Percentiles rank a stretch among this genome's conserved stretches.
Evolutionary conservation across 148 eudicot genomes (phyloP).

Genomic region (Rhododendron kiyosumense): DNA sequence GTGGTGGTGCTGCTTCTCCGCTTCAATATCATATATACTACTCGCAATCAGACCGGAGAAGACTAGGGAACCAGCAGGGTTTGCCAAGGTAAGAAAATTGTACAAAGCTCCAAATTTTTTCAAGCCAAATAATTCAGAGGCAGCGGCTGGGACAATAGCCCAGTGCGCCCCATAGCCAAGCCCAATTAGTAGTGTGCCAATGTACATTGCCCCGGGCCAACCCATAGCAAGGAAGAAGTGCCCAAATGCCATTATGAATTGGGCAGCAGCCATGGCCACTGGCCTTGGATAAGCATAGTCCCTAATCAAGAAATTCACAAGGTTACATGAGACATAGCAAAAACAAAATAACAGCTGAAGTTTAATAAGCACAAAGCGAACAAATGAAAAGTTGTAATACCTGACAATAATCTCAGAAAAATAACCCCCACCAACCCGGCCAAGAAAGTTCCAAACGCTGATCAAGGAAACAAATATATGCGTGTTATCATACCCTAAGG

Average conservation of each 20-base stretch:
- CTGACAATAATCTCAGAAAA: slow-evolving; percentile 82
- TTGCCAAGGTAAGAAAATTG: slow-evolving; percentile 86
- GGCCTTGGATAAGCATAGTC: slow-evolving; percentile 89
- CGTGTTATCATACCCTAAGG: slow-evolving; percentile 69
- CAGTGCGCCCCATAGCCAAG: slow-evolving; percentile 99
- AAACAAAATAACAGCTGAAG: not conserved
- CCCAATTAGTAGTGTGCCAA: slow-evolving; percentile 82
- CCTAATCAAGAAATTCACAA: slow-evolving; percentile 29
- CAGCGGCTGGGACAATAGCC: slow-evolving; percentile 92
- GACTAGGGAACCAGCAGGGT: slow-evolving; percentile 83
- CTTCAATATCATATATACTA: slow-evolving; percentile 80
- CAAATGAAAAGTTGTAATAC: slow-evolving; percentile 28
- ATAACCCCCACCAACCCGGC: slow-evolving; percentile 96
- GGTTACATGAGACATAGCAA: not conserved
- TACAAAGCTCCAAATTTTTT: slow-evolving; percentile 86
- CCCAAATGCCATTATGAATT: slow-evolving; percentile 70
- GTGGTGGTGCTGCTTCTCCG: slow-evolving; percentile 65
- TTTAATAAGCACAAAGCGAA: not conserved
- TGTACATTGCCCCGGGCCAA: slow-evolving; percentile 80
- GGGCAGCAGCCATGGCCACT: slow-evolving; percentile 74
- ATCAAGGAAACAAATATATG: slow-evolving; percentile 93
- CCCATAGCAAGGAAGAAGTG: slow-evolving; percentile 82
- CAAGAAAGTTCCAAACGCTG: slow-evolving; percentile 97
- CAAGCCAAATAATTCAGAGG: slow-evolving; percentile 88
- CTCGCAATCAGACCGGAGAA: slow-evolving; percentile 85